Base-by-base conservation (phyloP, 352 stramenopile species). In the Globisporangium viniferum region DNA sequence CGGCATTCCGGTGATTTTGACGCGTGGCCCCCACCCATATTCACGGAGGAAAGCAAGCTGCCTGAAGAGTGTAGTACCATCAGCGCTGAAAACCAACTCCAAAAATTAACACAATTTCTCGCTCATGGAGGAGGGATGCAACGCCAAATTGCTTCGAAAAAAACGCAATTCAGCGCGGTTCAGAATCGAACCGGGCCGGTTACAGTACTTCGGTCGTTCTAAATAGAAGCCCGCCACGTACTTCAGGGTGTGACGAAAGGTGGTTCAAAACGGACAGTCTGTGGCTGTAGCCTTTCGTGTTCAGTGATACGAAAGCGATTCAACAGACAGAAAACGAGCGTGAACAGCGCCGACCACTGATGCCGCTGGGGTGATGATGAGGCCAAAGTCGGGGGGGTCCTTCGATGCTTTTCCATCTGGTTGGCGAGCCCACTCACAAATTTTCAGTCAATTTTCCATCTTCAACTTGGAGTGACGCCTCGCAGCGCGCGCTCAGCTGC, bases 361-460 rank as follows among this genome's bases (percentile, higher is more conserved):
- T 31, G 49, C 20, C 36, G 36, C 14, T 44, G 4, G 12, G 39
- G 18, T 27, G 48, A 46, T 46, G 39, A 22, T 41, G 54, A 59
- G 12, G 22, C 15, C 7, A 33, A 49, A 20, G 41, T 4, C 15
- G 41, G 5, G 41, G 41, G 24, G 5, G 15, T 58, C 8, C 22
- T 35, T 62, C 39, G 39, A 46, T 20, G 39, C 39, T 46, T 46
- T 35, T 51, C 7, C 35, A 35, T 58, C 51, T 35, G 57, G 14
- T 46, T 62, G 5, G 10, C 24, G 24, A 24, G 27, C 20, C 35
- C 48, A 61, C n/a, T 51, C n/a, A 35, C 62, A 60, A 67, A 60
- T 60, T 60, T 67, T 67, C 51, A 22, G 60, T n/a, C 24, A 56
- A 67, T 33, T 59, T 67, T 67, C 61, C 48, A 65, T 18, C 44